Evolutionary conservation across 345 rosid species (phyloP), one percentile per base, ranked within the genome.

Genomic region (Linum tenue): DNA sequence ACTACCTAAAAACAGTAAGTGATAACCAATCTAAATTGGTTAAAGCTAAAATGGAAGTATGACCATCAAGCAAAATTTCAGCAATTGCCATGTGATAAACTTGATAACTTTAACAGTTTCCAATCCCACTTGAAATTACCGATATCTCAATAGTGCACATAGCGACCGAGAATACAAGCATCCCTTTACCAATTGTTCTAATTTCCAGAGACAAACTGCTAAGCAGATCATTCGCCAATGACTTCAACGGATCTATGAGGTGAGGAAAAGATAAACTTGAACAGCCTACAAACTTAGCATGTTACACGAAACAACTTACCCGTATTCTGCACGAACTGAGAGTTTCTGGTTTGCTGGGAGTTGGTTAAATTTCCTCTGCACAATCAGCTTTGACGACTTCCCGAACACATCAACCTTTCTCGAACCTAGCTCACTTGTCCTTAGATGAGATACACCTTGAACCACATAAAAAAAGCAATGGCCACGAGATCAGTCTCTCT

Each of bases 261-360:
- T 44, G 12, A 44, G 10, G 11, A 44, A 14, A 44, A 44, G 51
- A 14, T 14, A 5, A 2, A 22, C 31, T 22, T 22, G 31, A 22
- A 22, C 31, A 22, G 31, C 31, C 31, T 22, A 22, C 31, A 22
- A 22, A 22, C 31, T 22, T 22, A 22, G 31, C 31, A 22, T 22
- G 31, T 1, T 22, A 22, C 1, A 22, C 31, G 31, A 22, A 69
- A 42, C 12, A 55, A 50, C 79, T 11, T 82, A 86, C 92, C 75
- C 71, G 67, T 88, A 84, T 61, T 77, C 82, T 4, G 90, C 89
- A 75, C 72, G 76, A 74, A 89, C 81, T n/a, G 85, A 69, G 53
- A 82, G 67, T 65, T 66, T 80, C 69, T 9, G 67, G 64, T 59
- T 73, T 53, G 66, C 53, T 59, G 62, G 68, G 60, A 43, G 42